Conservation (phyloP, 2,329 filamentous ascomycete species). For the Penicillium sp. region DNA sequence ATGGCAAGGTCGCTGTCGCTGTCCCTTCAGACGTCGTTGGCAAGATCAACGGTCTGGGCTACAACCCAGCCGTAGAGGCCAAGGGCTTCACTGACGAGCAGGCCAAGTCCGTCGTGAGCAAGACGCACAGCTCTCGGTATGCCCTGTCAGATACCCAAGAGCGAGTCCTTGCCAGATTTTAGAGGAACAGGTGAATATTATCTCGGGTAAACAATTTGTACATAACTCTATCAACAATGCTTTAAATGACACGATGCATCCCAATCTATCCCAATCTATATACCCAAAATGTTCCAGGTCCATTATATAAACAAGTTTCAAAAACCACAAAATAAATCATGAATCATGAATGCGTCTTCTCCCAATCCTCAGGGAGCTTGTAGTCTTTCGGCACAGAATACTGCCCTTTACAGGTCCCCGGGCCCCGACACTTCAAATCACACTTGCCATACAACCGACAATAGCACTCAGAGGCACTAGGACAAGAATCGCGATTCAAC, state of each 20-base stretch:
- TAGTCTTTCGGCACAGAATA: conserved; percentile 42
- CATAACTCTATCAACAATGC: not conserved
- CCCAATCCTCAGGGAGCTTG: conserved; percentile 40
- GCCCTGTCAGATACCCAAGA: conserved; percentile 73
- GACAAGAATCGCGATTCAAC: conserved; percentile 42
- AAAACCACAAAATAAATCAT: not conserved
- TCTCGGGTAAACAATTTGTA: conserved; percentile 17
- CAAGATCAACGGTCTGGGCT: conserved; percentile 69
- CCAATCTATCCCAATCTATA: not conserved
- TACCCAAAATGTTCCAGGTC: not conserved
- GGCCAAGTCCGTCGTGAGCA: conserved; percentile 66
- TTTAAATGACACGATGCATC: not conserved
- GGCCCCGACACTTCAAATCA: conserved; percentile 33
- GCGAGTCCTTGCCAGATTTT: conserved; percentile 71
- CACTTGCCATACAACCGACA: conserved; percentile 48
- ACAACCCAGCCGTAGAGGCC: conserved; percentile 88
- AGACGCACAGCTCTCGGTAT: conserved; percentile 68
- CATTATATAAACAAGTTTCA: conserved; percentile 4
- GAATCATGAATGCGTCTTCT: conserved; percentile 29
- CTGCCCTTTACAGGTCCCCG: conserved; percentile 41
- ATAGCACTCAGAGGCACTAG: conserved; percentile 45
- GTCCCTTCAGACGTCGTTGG: conserved; percentile 66
- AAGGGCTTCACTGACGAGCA: conserved; percentile 83
- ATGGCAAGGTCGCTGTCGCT: conserved; percentile 64
- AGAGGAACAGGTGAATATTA: conserved; percentile 6